phyloP scores from a whole-genome alignment of 306 rosid species.

The Prunus armeniaca region DNA sequence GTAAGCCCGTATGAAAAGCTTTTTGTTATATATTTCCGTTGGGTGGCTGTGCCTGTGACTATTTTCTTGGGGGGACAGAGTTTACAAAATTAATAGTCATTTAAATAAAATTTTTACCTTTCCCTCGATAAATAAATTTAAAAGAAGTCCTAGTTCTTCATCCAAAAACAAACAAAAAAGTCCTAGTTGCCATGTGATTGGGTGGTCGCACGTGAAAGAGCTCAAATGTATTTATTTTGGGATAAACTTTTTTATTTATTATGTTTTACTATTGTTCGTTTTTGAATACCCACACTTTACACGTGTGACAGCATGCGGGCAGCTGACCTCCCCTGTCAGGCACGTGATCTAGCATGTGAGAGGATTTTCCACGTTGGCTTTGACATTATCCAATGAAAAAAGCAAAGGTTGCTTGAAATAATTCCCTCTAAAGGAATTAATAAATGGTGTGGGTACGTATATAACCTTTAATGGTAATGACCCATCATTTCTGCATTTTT shows the following conservation, averaged over 20 bases:
- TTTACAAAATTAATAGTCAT: no score
- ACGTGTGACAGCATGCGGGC: conserved; percentile 27
- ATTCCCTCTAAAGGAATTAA: conserved; percentile 24
- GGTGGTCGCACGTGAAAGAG: conserved; percentile 13
- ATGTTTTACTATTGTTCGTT: background rate
- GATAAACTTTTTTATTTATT: background rate
- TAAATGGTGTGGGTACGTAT: background rate
- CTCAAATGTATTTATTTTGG: no score
- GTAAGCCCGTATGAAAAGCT: no score
- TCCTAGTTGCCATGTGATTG: conserved; percentile 10
- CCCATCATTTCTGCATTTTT: no score
- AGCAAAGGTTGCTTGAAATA: conserved; percentile 35
- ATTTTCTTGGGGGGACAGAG: no score
- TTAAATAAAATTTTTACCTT: no score
- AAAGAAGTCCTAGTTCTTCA: no score
- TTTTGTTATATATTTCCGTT: no score
- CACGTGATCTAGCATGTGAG: conserved; percentile 38
- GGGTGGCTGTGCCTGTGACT: no score
- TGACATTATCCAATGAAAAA: conserved; percentile 27
- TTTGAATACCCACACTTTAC: background rate
- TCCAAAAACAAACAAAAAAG: no score
- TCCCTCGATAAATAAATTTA: no score
- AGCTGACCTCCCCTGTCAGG: background rate
- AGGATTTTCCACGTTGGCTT: conserved; percentile 21
- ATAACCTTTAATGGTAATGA: no score